Conservation (phyloP, 495 filamentous ascomycete species). For the Penicillium samsonianum region DNA sequence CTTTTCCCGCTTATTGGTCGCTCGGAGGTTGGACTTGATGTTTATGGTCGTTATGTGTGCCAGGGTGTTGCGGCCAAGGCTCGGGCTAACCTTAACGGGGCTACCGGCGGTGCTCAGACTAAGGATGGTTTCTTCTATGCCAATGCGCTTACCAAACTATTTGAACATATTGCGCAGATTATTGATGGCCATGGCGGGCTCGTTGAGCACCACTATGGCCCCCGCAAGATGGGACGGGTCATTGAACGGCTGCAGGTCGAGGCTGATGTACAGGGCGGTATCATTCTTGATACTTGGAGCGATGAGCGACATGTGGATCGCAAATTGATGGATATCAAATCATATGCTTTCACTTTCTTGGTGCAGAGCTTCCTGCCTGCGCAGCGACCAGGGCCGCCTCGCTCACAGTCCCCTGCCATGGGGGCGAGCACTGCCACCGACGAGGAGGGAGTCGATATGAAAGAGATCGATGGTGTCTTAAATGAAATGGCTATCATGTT, state of each 20-base stretch:
- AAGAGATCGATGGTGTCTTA: conserved; percentile 83
- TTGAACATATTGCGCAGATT: conserved; percentile 96
- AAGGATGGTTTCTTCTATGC: conserved; percentile 87
- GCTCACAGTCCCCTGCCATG: conserved; percentile 64
- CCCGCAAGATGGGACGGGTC: conserved; percentile 91
- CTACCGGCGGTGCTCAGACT: conserved; percentile 57
- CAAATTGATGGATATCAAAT: conserved; percentile 89
- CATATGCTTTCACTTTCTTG: conserved; percentile 94
- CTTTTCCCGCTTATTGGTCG: conserved; percentile 93
- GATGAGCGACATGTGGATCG: conserved; percentile 84
- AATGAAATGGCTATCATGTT: conserved; percentile 90
- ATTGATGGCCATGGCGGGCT: conserved; percentile 86
- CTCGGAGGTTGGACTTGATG: conserved; percentile 85
- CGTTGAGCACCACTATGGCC: conserved; percentile 90
- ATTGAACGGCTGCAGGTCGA: conserved; percentile 92
- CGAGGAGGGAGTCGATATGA: conserved; percentile 93
- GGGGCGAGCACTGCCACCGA: conserved; percentile 58
- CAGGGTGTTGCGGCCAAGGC: conserved; percentile 85
- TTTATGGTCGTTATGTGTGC: conserved; percentile 94
- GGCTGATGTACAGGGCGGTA: conserved; percentile 96
- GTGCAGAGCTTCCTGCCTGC: conserved; percentile 88
- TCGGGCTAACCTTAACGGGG: conserved; percentile 71
- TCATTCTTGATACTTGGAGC: conserved; percentile 91
- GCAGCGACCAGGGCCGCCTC: conserved; percentile 57
- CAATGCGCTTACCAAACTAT: conserved; percentile 84